Percentiles rank a stretch among this genome's conserved stretches.
These are phyloP conservation scores for Davidsoniella eucalypti DNA, from an alignment of 2,329 filamentous ascomycete genomes.

Conservation along the genomic window DNA sequence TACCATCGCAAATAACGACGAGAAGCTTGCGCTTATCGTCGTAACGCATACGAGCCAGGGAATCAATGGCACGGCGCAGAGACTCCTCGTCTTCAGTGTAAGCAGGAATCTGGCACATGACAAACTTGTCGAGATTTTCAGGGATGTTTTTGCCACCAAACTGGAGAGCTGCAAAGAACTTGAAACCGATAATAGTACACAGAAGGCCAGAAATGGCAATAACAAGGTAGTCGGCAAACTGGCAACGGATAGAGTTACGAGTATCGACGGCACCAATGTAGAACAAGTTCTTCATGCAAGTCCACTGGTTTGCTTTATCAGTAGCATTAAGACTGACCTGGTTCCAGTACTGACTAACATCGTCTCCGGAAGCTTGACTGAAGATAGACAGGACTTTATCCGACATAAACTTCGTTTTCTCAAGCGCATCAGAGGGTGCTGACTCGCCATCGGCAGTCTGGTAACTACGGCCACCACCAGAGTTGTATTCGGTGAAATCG, in stretches of 20 bases:
- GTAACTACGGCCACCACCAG: conserved; percentile 51
- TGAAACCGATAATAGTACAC: conserved; percentile 73
- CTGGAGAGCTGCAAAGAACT: conserved; percentile 90
- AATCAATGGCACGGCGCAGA: conserved; percentile 90
- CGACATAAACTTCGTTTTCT: conserved; percentile 68
- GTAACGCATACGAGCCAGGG: conserved; percentile 84
- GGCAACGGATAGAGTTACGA: conserved; percentile 66
- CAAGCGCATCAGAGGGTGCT: conserved; percentile 25
- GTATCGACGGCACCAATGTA: conserved; percentile 88
- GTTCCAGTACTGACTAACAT: conserved; percentile 74
- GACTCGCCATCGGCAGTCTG: conserved; percentile 37
- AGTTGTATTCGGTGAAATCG: conserved; percentile 70
- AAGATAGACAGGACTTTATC: conserved; percentile 59
- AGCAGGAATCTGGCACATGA: conserved; percentile 93
- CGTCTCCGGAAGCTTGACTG: conserved; percentile 54
- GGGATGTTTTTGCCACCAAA: conserved; percentile 83
- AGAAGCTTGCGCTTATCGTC: conserved; percentile 97
- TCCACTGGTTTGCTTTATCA: conserved; percentile 51
- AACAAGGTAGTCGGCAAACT: conserved; percentile 80
- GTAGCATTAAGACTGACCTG: conserved; percentile 41
- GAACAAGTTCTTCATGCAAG: conserved; percentile 86
- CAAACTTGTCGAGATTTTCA: conserved; percentile 93
- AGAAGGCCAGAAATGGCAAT: conserved; percentile 71
- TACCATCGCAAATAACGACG: conserved; percentile 86
- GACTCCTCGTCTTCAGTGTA: conserved; percentile 99